Evolutionary conservation across 2,329 filamentous ascomycete genomes (phyloP), one percentile per base, ranked within the genome.

Genomic region (Fusarium avenaceum): DNA sequence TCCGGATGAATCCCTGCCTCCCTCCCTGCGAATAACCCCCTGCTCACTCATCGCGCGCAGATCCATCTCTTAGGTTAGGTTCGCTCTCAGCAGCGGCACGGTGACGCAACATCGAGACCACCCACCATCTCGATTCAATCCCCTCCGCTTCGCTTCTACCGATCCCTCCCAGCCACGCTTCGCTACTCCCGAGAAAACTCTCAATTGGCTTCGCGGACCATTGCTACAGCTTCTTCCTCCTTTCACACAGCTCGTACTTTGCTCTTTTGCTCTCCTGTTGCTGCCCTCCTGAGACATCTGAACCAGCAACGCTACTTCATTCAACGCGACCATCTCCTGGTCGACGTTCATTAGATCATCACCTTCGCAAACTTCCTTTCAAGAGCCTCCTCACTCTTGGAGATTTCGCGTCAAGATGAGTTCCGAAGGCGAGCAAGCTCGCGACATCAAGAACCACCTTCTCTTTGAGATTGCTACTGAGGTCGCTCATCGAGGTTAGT

Each of bases 381-480:
- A 60, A 44, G 46, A 56, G 49, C 52, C 33, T 52, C 45, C 48
- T 64, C 50, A 57, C 30, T 47, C 24, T 55, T 49, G 49, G 55
- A 52, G 43, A 33, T 33, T 61, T 47, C 58, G 58, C 55, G 50
- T 73, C 77, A 73, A 72, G 59, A 86, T 86, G 85, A 80, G 82
- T 63, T 78, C 74, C 75, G 81, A 84, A 64, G 82, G 79, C 72
- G 79, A 78, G 70, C 80, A 80, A 60, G 78, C 80, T 68, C 86
- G 87, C 74, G 94, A 98, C 82, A 92, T 98, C 76, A 94, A 92
- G 83, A 96, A 97, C 81, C 96, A 98, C 82, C 86, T 96, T 76
- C 91, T 99, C 73, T 99, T 99, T 78, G 96, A 99, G 83, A 86
- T 98, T 75, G 94, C 96, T 64, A 98, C 96, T 22, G 96, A 99